These are phyloP conservation scores for Erysimum cheiri DNA, from an alignment of 441 rosid genomes.

Conservation along the genomic window DNA sequence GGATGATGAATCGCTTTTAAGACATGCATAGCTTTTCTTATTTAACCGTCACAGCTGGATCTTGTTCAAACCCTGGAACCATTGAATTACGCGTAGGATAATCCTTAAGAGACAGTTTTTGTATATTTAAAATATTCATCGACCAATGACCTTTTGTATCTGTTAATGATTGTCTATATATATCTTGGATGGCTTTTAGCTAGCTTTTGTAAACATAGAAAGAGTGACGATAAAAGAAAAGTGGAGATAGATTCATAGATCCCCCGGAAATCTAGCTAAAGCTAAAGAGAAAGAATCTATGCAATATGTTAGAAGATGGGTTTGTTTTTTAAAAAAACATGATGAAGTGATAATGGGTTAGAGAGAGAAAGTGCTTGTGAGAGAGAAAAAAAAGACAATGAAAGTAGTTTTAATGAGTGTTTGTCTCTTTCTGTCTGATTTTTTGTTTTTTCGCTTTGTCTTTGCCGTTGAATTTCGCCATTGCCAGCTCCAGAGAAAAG, in stretches of 20 bases:
- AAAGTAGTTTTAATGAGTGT: slow-evolving; percentile 50
- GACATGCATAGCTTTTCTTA: slow-evolving; percentile 31
- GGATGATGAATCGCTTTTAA: neutral
- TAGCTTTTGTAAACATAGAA: slow-evolving; percentile 16
- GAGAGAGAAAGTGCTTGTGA: slow-evolving; percentile 37
- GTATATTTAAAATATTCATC: neutral
- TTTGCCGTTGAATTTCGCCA: slow-evolving; percentile 46
- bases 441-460: slow-evolving; percentile 53
- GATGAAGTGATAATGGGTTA: slow-evolving; percentile 64
- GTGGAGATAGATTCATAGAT: slow-evolving; percentile 33
- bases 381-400: slow-evolving; percentile 50
- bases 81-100: neutral
- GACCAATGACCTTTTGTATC: slow-evolving; percentile 6
- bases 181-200: slow-evolving; percentile 16
- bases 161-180: slow-evolving; percentile 2
- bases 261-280: slow-evolving; percentile 59
- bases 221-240: slow-evolving; percentile 10
- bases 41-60: slow-evolving; percentile 2
- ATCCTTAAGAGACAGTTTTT: neutral
- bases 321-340: slow-evolving; percentile 42
- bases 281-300: slow-evolving; percentile 41
- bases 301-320: slow-evolving; percentile 46
- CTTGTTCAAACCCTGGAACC: slow-evolving; percentile 27
- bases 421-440: slow-evolving; percentile 54
- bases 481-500: slow-evolving; percentile 97